phyloP scores from a whole-genome alignment of 2,329 filamentous ascomycete species.

The Fusarium sp. region DNA sequence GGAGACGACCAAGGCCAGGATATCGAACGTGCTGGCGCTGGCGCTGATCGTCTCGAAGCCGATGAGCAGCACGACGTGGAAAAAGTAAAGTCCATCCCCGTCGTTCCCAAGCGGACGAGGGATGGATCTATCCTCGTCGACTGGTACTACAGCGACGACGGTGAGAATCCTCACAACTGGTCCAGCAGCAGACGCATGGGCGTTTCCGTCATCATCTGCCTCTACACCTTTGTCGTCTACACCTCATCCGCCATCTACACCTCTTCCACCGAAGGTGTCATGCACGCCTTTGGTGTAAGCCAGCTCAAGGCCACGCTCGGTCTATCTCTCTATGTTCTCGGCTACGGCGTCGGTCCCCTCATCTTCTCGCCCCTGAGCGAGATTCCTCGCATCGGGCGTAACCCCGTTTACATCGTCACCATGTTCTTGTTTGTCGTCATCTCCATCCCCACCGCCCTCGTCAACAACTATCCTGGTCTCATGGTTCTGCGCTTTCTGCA shows the following conservation, averaged over 20 bases:
- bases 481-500: slow-evolving; percentile 71
- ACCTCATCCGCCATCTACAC: slow-evolving; percentile 59
- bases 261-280: slow-evolving; percentile 57
- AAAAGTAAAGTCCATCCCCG: slow-evolving; percentile 57
- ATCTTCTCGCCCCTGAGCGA: slow-evolving; percentile 73
- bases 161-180: slow-evolving; percentile 66
- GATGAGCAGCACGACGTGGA: slow-evolving; percentile 52
- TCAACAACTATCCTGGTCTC: slow-evolving; percentile 69
- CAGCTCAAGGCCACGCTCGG: slow-evolving; percentile 63
- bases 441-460: slow-evolving; percentile 69
- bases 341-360: slow-evolving; percentile 70
- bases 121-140: slow-evolving; percentile 63
- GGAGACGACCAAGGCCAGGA: slow-evolving; percentile 19
- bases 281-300: slow-evolving; percentile 61
- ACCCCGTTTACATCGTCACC: slow-evolving; percentile 72
- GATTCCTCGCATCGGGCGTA: slow-evolving; percentile 72
- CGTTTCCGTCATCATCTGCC: slow-evolving; percentile 57
- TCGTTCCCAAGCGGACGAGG: slow-evolving; percentile 58
- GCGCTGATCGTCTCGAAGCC: slow-evolving; percentile 29
- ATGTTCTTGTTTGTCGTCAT: slow-evolving; percentile 75
- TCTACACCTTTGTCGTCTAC: slow-evolving; percentile 70
- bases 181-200: slow-evolving; percentile 52
- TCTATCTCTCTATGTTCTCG: slow-evolving; percentile 70
- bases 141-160: slow-evolving; percentile 64
- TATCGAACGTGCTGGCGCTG: slow-evolving; percentile 14